Conservation (phyloP, 495 filamentous ascomycete genomes). For the Podospora bellae-mahoneyi region DNA sequence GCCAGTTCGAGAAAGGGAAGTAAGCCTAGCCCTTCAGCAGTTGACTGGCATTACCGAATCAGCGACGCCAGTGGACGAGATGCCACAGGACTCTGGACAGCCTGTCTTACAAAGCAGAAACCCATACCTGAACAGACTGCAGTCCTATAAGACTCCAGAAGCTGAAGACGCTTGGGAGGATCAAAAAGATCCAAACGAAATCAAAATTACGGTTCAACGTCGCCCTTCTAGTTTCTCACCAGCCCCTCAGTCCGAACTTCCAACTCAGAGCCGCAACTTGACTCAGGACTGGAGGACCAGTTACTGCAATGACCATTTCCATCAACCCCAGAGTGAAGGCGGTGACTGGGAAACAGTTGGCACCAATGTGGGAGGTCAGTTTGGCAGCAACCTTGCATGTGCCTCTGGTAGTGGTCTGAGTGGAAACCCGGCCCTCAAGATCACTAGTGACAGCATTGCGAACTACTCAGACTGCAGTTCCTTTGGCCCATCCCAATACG, state of each 20-base stretch:
- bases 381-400: constrained; percentile 30
- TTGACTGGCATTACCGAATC: constrained; percentile 7
- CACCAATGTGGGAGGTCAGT: constrained; percentile 20
- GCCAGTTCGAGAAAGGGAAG: constrained; percentile 29
- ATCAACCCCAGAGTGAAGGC: constrained; percentile 20
- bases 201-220: constrained; percentile 16
- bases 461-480: constrained; percentile 34
- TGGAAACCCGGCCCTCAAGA: constrained; percentile 18
- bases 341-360: constrained; percentile 34
- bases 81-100: background rate
- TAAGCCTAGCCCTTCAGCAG: constrained; percentile 28
- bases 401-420: constrained; percentile 15
- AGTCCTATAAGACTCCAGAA: constrained; percentile 13
- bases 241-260: background rate
- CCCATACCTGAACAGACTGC: constrained; percentile 16
- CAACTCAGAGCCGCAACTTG: background rate
- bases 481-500: constrained; percentile 4
- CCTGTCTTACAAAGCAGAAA: constrained; percentile 14
- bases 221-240: background rate
- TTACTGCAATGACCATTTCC: constrained; percentile 4
- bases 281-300: background rate
- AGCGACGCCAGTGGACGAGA: background rate
- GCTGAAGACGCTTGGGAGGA: constrained; percentile 18
- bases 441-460: constrained; percentile 40
- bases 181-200: constrained; percentile 10